Conservation (phyloP, 352 stramenopile genomes). For the Phytophthora uliginosa region DNA sequence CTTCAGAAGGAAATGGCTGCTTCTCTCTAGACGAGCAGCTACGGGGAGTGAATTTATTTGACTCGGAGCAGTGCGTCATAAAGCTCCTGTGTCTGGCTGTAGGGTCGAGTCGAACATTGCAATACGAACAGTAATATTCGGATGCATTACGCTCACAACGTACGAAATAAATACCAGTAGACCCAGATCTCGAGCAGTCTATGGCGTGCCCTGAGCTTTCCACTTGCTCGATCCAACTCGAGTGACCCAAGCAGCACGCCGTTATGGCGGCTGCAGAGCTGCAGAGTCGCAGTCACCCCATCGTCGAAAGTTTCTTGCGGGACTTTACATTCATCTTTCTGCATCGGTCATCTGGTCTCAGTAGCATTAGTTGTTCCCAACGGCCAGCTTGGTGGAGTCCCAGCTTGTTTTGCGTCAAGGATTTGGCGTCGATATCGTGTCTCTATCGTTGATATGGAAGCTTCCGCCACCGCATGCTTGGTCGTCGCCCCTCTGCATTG, state of each 20-base stretch:
- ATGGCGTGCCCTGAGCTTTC: background rate
- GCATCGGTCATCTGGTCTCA: conserved; percentile 17
- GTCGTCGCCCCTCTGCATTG: conserved; percentile 28
- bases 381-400: conserved; percentile 13
- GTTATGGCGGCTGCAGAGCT: background rate
- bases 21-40: conserved; percentile 12
- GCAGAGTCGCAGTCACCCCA: conserved; percentile 4
- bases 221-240: background rate
- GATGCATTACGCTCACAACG: too few species aligned
- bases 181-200: background rate
- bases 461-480: background rate
- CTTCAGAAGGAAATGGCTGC: conserved; percentile 39
- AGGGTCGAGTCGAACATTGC: conserved; percentile 2
- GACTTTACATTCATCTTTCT: conserved; percentile 29
- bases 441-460: conserved; percentile 1
- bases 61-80: background rate
- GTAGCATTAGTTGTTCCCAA: conserved; percentile 19
- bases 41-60: conserved; percentile 21
- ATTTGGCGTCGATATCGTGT: conserved; percentile 21
- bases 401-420: conserved; percentile 37
- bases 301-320: conserved; percentile 6
- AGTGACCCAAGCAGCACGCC: background rate
- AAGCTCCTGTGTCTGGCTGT: conserved; percentile 8
- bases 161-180: too few species aligned
- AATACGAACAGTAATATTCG: background rate